Evolutionary conservation across 2,329 filamentous ascomycete genomes (phyloP).

Genomic region (Scopulariopsis brevicaulis): DNA sequence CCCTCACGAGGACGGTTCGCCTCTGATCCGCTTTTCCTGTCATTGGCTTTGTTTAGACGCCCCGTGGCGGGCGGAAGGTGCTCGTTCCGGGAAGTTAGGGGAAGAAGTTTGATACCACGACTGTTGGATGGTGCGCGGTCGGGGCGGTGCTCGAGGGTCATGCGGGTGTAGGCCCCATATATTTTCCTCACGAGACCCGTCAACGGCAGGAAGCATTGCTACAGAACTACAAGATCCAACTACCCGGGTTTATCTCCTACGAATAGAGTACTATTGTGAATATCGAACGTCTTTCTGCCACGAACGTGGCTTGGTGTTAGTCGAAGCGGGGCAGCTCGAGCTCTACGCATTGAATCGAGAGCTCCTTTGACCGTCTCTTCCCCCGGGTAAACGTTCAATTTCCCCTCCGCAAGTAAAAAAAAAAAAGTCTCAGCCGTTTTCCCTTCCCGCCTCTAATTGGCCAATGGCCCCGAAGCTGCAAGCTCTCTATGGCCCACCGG

Average conservation of each 20-base stretch:
- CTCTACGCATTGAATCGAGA: too few relatives aligned
- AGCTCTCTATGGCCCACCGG: background rate
- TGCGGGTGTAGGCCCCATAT: too few relatives aligned
- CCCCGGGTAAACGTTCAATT: background rate
- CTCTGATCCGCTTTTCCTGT: background rate
- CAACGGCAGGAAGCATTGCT: too few relatives aligned
- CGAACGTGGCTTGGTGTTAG: too few relatives aligned
- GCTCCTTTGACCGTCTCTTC: too few relatives aligned
- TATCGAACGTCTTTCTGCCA: too few relatives aligned
- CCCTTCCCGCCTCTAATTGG: background rate
- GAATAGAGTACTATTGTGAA: too few relatives aligned
- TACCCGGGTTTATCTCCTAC: too few relatives aligned
- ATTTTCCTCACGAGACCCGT: too few relatives aligned
- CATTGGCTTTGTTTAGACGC: background rate
- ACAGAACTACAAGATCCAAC: too few relatives aligned
- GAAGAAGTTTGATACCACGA: background rate
- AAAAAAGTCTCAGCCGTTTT: background rate
- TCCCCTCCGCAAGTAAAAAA: background rate
- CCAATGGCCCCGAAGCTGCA: background rate
- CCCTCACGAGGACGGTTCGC: background rate
- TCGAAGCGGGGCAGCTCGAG: too few relatives aligned
- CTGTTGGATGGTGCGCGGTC: background rate
- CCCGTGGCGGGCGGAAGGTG: background rate
- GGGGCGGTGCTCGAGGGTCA: background rate
- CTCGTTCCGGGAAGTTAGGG: background rate